These are phyloP conservation scores for Colletotrichum cordylinicola DNA, from an alignment of 2,329 filamentous ascomycete species.

Conservation along the genomic window DNA sequence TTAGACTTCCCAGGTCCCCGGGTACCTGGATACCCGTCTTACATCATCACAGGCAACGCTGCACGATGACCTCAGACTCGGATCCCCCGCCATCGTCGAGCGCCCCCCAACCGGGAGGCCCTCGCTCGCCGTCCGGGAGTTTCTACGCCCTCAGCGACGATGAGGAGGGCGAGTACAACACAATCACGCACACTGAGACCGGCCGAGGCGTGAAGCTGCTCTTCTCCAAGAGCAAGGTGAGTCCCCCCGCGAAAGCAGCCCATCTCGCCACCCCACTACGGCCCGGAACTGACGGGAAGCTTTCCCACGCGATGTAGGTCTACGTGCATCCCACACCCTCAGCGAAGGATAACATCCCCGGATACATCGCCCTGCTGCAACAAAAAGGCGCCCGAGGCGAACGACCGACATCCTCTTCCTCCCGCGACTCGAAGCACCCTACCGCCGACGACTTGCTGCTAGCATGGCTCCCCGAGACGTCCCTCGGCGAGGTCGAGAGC, in stretches of 20 bases:
- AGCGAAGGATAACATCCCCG: slow-evolving; percentile 92
- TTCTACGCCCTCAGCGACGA: slow-evolving; percentile 98
- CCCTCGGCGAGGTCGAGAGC: slow-evolving; percentile 82
- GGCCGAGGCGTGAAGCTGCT: slow-evolving; percentile 90
- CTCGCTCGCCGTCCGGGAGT: slow-evolving; percentile 79
- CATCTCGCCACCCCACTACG: background rate
- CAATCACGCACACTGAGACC: slow-evolving; percentile 79
- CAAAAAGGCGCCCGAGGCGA: slow-evolving; percentile 68
- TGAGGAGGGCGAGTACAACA: slow-evolving; percentile 94
- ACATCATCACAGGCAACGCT: slow-evolving; percentile 1
- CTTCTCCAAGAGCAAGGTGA: slow-evolving; percentile 94
- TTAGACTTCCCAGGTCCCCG: background rate
- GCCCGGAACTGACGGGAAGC: background rate
- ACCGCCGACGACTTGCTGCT: slow-evolving; percentile 79
- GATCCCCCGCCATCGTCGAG: slow-evolving; percentile 18
- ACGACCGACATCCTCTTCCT: slow-evolving; percentile 49
- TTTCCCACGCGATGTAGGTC: slow-evolving; percentile 61
- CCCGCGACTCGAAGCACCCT: slow-evolving; percentile 42
- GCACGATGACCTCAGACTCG: slow-evolving; percentile 23
- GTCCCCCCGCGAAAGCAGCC: slow-evolving; percentile 20
- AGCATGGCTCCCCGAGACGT: slow-evolving; percentile 91
- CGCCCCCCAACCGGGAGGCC: slow-evolving; percentile 34
- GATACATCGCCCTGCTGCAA: slow-evolving; percentile 91
- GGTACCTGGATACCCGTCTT: slow-evolving; percentile 7
- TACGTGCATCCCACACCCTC: slow-evolving; percentile 95